Evolutionary conservation across 2,329 filamentous ascomycete species (phyloP).

Genomic region (Diaporthe caulivora): DNA sequence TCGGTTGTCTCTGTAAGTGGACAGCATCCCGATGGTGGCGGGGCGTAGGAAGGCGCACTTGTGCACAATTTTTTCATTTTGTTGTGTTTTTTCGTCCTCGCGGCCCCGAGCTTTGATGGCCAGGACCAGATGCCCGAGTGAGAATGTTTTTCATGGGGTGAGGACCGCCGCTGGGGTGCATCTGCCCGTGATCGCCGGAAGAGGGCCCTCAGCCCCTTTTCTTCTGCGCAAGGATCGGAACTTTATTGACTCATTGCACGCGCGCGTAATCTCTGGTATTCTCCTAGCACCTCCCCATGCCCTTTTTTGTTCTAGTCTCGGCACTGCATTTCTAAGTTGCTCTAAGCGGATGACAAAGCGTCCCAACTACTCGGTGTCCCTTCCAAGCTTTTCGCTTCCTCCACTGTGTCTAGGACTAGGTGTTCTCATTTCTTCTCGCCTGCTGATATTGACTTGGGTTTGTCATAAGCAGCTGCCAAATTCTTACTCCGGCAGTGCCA

Average conservation of each 20-base stretch:
- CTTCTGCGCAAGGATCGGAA: background rate
- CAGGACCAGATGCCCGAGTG: background rate
- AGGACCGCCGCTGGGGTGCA: background rate
- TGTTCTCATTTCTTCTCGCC: too few species aligned
- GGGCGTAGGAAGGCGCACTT: background rate
- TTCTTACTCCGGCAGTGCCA: conserved; percentile 48
- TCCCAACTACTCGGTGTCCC: conserved; percentile 1
- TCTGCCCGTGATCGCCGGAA: background rate
- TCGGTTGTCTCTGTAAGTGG: background rate
- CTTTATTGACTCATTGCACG: background rate
- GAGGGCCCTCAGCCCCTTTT: conserved; percentile 24
- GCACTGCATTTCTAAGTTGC: conserved; percentile 21
- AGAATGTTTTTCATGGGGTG: background rate
- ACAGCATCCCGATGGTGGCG: background rate
- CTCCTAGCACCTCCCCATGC: conserved; percentile 3
- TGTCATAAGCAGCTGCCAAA: background rate
- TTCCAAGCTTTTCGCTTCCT: conserved; percentile 20
- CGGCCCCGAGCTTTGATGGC: background rate
- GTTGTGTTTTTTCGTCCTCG: background rate
- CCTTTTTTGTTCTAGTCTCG: background rate
- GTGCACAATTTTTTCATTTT: background rate
- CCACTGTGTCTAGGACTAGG: background rate
- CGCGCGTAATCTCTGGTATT: conserved; percentile 8
- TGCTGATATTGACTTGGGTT: background rate
- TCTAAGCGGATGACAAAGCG: conserved; percentile 20